Evolutionary conservation across 2,329 filamentous ascomycete genomes (phyloP).

Genomic region (Coniella lustricola): DNA sequence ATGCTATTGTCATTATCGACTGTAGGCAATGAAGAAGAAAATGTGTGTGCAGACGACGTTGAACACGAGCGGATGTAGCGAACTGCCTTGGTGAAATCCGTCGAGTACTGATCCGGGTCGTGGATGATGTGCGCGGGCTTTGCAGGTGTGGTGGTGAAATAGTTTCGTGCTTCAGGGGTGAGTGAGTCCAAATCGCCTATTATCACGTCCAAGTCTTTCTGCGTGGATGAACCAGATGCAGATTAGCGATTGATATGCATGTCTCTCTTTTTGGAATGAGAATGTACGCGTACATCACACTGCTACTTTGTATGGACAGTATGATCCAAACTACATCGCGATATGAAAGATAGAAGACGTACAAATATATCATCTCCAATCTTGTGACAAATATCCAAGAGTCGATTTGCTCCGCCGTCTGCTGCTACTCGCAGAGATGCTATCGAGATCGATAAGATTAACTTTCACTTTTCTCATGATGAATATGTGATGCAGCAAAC

Average conservation of each 20-base stretch:
- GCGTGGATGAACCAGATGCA: neutral
- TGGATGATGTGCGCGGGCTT: slow-evolving; percentile 53
- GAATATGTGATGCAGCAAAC: no score
- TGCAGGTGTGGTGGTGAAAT: slow-evolving; percentile 49
- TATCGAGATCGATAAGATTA: slow-evolving; percentile 24
- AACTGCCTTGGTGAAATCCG: slow-evolving; percentile 84
- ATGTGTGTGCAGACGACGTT: neutral
- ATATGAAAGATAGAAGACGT: slow-evolving; percentile 17
- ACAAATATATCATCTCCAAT: slow-evolving; percentile 27
- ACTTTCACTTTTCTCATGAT: no score
- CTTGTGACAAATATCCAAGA: slow-evolving; percentile 38
- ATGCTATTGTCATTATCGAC: no score
- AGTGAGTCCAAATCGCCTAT: slow-evolving; percentile 91
- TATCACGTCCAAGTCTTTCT: slow-evolving; percentile 62
- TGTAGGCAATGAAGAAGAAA: no score
- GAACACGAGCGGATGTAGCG: slow-evolving; percentile 42
- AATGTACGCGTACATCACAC: no score
- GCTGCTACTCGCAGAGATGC: slow-evolving; percentile 69
- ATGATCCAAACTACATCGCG: neutral
- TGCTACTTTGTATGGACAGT: no score
- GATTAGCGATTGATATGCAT: neutral
- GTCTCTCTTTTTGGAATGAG: no score
- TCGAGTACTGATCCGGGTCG: slow-evolving; percentile 76
- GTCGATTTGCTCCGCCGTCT: slow-evolving; percentile 82
- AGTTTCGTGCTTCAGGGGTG: slow-evolving; percentile 49